Base-by-base conservation (phyloP, 192 early-diverging fungal genomes). In the Mortierella antarctica region DNA sequence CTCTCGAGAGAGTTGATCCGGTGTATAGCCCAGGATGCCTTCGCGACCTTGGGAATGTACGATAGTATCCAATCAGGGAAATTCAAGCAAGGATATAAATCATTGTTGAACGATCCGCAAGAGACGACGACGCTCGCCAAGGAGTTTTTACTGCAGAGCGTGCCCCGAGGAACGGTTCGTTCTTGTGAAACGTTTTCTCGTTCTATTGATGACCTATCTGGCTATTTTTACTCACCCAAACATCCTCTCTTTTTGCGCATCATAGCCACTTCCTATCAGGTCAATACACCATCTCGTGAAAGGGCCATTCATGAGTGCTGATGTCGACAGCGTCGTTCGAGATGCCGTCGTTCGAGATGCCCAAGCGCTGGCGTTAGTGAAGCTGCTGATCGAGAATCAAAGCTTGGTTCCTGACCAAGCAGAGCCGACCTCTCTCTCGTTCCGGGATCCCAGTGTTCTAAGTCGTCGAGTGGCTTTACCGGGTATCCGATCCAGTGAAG, bases 21-120 rank as follows among this genome's bases (percentile, higher is more conserved):
- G 17, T 80, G 77, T 58, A 63, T 80, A 12, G 69, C 70, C 0
- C 77, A 80, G 49, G 77, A 80, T 57, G 77, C 77, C 9, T 72
- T 71, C 58, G 56, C 48, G n/a, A 72, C 65, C 1, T 21, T 80
- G 7, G 18, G 17, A 3, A 67, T 72, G 65, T 72, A 72, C 49
- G 65, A 72, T 18, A 80, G 72, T 46, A 80, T 80, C 57, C 20
- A 17, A 15, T 13, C 14, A 13, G 44, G 53, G 54, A 80, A 67
- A 54, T 80, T 80, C 20, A 61, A 45, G n/a, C 56, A 40, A 5
- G 77, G 70, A 57, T 80, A 72, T 20, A 44, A 53, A 21, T 59
- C 77, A 20, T 39, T 45, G 14, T 31, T 51, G 41, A 63, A 39
- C 3, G 53, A 72, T 9, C 20, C 70, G 20, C 44, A 9, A 8